Evolutionary conservation across 2,329 filamentous ascomycete genomes (phyloP), one percentile per base, ranked within the genome.

Genomic region (Sphaerulina vaccinii): DNA sequence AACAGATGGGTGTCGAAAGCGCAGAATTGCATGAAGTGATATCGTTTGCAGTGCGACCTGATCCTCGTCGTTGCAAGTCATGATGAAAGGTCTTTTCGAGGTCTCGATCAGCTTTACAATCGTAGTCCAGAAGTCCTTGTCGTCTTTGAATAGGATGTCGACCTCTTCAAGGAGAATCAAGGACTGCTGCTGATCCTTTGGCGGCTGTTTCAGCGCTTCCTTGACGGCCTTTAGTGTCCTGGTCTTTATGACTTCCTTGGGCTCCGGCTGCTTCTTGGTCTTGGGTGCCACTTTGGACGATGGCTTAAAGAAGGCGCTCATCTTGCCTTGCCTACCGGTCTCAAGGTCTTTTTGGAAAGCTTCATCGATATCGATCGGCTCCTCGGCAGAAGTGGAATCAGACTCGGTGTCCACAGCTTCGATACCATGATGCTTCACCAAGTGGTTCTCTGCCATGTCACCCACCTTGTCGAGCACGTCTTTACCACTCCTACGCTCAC

Each of bases 361-460:
- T 39, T 81, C 65, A 11, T 69, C 65, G 15, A 70, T 64, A 0
- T 59, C 63, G 37, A 68, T 68, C 2, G 65, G 60, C 13, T 75
- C 72, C 27, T 70, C 70, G 19, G 71, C 66, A 2, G 49, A 56
- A 11, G 21, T 2, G 16, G 60, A 60, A 3, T 59, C 56, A 8
- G 54, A n/a, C n/a, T 23, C 19, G 66, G 62, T 16, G 52, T 40
- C 15, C n/a, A n/a, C n/a, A n/a, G 62, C 62, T n/a, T 55, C 48
- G 5, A 44, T 56, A 7, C 62, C 64, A 45, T 68, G 65, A 37
- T 77, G 77, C 58, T 84, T 83, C 16, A 99, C 92, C 1, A 96
- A 79, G 70, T 99, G 93, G 63, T 99, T 97, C 55, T 86, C 85
- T 3, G 90, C 93, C 92, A 99, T 97, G 70, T 99, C 90, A 35